phyloP scores from a whole-genome alignment of 352 stramenopile genomes.

The Phytophthora pistaciae region DNA sequence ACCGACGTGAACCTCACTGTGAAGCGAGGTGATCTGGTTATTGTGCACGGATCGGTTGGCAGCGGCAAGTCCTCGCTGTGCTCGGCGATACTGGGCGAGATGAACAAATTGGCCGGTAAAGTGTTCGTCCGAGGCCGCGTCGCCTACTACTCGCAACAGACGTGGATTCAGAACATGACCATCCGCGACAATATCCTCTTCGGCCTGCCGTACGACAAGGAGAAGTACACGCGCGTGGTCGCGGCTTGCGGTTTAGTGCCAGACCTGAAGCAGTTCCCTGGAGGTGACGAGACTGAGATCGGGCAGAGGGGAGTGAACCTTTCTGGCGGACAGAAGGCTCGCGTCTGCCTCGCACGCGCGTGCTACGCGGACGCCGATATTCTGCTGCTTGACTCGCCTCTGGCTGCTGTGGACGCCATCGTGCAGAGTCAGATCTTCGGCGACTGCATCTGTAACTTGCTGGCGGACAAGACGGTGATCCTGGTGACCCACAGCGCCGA shows the following conservation, averaged over 20 bases:
- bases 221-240: conserved; percentile 62
- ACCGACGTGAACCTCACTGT: conserved; percentile 49
- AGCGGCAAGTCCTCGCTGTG: conserved; percentile 68
- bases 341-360: conserved; percentile 68
- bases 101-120: conserved; percentile 61
- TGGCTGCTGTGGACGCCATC: conserved; percentile 94
- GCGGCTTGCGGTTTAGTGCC: conserved; percentile 79
- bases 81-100: conserved; percentile 79
- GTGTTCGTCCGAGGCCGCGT: conserved; percentile 54
- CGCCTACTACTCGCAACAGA: conserved; percentile 84
- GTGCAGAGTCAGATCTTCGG: conserved; percentile 93
- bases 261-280: conserved; percentile 88
- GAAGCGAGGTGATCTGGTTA: conserved; percentile 55
- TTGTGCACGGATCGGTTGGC: conserved; percentile 61
- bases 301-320: conserved; percentile 96
- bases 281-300: conserved; percentile 94
- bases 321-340: conserved; percentile 92
- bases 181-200: conserved; percentile 96
- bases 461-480: conserved; percentile 74
- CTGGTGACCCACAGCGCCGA: conserved; percentile 93
- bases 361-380: conserved; percentile 67
- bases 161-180: conserved; percentile 96
- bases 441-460: conserved; percentile 42
- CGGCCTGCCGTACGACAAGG: conserved; percentile 60
- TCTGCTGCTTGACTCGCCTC: conserved; percentile 92